Conservation (phyloP, 78 protist species). For the Polysphondylium violaceum region DNA sequence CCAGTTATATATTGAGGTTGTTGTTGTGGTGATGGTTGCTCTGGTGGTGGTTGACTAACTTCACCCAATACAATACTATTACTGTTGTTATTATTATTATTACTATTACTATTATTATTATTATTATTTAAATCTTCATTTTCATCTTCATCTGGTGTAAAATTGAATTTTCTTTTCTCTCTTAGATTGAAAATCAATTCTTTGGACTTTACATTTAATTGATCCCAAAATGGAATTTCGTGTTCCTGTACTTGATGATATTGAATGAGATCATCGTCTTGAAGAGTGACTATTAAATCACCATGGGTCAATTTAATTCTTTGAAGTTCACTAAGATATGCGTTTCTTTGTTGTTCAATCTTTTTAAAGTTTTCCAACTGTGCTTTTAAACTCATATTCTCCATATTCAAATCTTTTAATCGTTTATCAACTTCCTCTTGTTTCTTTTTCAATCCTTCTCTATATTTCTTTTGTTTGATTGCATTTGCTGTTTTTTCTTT, state of each 20-base stretch:
- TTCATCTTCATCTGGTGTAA: conserved; percentile 29
- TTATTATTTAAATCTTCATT: neutral
- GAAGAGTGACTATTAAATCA: neutral
- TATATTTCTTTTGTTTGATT: conserved; percentile 69
- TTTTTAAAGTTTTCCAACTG: conserved; percentile 21
- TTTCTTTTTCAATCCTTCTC: conserved; percentile 72
- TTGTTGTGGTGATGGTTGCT: no score
- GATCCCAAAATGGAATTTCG: neutral
- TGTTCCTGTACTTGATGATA: neutral
- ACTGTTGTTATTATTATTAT: neutral
- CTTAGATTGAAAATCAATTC: conserved; percentile 15
- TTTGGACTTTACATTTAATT: neutral
- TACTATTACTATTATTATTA: neutral
- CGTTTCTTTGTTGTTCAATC: conserved; percentile 31
- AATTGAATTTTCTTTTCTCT: conserved; percentile 58
- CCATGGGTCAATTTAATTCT: conserved; percentile 27
- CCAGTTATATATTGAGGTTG: no score
- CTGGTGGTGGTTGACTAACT: neutral
- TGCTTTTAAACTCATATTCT: neutral
- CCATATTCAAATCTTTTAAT: conserved; percentile 2
- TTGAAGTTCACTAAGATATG: conserved; percentile 19
- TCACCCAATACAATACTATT: neutral
- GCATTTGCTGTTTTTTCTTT: conserved; percentile 62
- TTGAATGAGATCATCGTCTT: neutral
- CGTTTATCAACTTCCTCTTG: conserved; percentile 59